Evolutionary conservation across 805 yeast species (phyloP), one percentile per base, ranked within the genome.

Genomic region (Grigorovia yakushimaensis): DNA sequence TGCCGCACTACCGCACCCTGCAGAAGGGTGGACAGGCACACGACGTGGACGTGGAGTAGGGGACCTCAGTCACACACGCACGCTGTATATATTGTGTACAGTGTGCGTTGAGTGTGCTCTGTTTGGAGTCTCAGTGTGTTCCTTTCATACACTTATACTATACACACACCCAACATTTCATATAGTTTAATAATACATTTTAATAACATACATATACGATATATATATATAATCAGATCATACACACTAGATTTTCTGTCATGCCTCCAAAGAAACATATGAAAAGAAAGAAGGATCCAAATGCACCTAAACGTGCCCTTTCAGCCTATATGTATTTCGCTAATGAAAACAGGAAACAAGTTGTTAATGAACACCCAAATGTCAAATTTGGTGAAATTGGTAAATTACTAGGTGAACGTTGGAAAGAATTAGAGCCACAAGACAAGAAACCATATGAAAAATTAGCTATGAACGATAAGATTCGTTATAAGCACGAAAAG

Each of bases 311-410:
- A 44, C 44, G 52, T 72, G 87, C 97, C 19, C 74, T 91, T 68
- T 87, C 96, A 52, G 96, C 97, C 42, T 91, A 89, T 82, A 88
- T 91, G 97, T 89, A 86, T 80, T 91, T 88, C 65, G 97, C 98
- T 60, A 88, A 87, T 68, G 97, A 88, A 65, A 85, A 86, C 78
- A 88, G 98, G 76, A 97, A 89, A 71, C 79, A 80, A 55, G 95
- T 93, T 58, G 81, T 95, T 69, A 81, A 91, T 54, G 97, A 89
- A 68, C 88, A 91, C 78, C 97, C 97, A 62, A 96, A 95, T 67
- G 84, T 88, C 60, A 73, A 88, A 42, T 91, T 91, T 65, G 98
- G 93, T 56, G 91, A 88, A 73, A 89, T 91, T 57, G 97, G 97
- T 67, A 87, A 84, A 71, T 70, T 86, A 52, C 80, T 91, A 62